phyloP scores from a whole-genome alignment of 1,284 basidiomycete species.

The Pseudozyma hubeiensis region DNA sequence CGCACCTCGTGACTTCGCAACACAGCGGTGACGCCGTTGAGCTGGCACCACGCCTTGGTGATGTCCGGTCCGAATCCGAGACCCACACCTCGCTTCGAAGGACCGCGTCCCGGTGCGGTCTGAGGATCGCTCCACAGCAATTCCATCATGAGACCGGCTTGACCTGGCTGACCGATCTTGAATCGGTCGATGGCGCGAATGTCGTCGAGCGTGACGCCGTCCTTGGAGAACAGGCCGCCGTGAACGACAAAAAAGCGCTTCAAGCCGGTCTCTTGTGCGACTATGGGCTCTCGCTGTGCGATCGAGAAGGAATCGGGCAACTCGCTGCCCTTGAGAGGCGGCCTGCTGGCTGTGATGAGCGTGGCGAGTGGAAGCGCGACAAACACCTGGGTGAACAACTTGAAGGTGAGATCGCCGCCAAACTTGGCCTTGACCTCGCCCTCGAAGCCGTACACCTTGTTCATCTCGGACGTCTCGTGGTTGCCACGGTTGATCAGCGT shows the following conservation, averaged over 20 bases:
- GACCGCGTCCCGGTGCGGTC: slow-evolving; percentile 86
- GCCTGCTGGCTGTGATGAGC: slow-evolving; percentile 79
- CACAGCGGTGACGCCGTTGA: slow-evolving; percentile 87
- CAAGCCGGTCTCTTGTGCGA: slow-evolving; percentile 78
- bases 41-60: slow-evolving; percentile 79
- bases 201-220: slow-evolving; percentile 91
- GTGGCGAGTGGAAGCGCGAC: slow-evolving; percentile 80
- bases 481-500: slow-evolving; percentile 79
- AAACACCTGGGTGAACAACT: slow-evolving; percentile 65
- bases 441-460: slow-evolving; percentile 79
- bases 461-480: slow-evolving; percentile 92
- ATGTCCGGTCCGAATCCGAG: slow-evolving; percentile 86
- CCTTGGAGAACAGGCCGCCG: slow-evolving; percentile 89
- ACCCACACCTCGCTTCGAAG: slow-evolving; percentile 96
- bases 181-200: slow-evolving; percentile 87
- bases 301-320: slow-evolving; percentile 53
- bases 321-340: slow-evolving; percentile 70
- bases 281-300: slow-evolving; percentile 72
- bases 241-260: slow-evolving; percentile 97
- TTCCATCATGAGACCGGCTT: slow-evolving; percentile 92
- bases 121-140: slow-evolving; percentile 84
- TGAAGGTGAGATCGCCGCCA: slow-evolving; percentile 64
- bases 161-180: slow-evolving; percentile 85
- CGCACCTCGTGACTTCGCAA: slow-evolving; percentile 97
- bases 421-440: slow-evolving; percentile 83